Evolutionary conservation across 495 filamentous ascomycete species (phyloP), one percentile per base, ranked within the genome.

Genomic region (Daldinia loculata): DNA sequence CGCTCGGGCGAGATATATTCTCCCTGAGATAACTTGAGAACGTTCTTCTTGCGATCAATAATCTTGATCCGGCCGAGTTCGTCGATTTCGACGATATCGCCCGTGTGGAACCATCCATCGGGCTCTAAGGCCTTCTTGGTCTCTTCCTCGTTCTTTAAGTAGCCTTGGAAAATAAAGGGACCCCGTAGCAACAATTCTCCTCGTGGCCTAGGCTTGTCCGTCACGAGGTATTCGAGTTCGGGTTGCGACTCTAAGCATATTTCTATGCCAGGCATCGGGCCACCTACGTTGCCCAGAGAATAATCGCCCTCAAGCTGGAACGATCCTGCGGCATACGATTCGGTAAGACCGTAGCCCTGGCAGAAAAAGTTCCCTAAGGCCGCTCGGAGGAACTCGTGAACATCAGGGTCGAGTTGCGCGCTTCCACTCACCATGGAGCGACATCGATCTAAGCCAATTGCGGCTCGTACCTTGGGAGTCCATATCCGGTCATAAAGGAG

Each of bases 1-100:
- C 95, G 92, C 83, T 99, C 95, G 26, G 95, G 95, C 30, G 94
- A 98, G 72, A 99, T 92, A 79, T 99, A 99, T 83, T 99, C 95
- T 78, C 95, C 95, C 78, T 99, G 95, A 0, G 95, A 91, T 48
- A 99, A 87, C 87, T 99, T 99, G 76, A 99, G 89, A 15, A 98
- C 92, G 80, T 99, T 98, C 90, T 99, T 99, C 75, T 93, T 90
- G 69, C 95, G 93, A 80, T 99, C 95, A 74, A 99, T 90, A 80
- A 99, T 94, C 72, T 87, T 89, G 82, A 98, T 92, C 62, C 96
- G 92, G 63, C 95, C 95, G 74, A 91, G 80, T 57, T 88, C 88
- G 77, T 99, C 95, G 29, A 99, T 83, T 17, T 86, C 85, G 75
- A 87, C 91, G 51, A 99, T 94, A 74, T 99, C 95, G 22, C 95